Conservation (phyloP, 192 early-diverging fungal genomes). For the Coemansia sp. region DNA sequence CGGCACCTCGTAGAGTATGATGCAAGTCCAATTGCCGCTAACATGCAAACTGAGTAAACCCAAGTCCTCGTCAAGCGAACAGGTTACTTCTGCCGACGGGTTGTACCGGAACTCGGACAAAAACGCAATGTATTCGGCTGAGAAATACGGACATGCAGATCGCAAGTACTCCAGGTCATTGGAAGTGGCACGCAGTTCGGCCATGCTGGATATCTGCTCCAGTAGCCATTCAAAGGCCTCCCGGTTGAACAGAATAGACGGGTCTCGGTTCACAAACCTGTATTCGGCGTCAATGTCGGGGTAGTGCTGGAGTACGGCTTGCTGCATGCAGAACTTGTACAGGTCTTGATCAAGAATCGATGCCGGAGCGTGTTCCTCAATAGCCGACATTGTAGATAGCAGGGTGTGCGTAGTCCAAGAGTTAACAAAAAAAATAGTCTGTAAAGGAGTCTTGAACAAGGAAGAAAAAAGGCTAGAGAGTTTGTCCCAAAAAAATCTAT, state of each 20-base stretch:
- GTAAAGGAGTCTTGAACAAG: background rate
- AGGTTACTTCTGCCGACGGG: conserved; percentile 8
- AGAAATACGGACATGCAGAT: conserved; percentile 56
- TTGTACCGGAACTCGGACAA: conserved; percentile 60
- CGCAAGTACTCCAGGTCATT: conserved; percentile 50
- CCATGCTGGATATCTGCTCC: conserved; percentile 36
- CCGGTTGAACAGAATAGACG: conserved; percentile 40
- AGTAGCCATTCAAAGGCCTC: conserved; percentile 50
- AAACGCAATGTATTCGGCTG: conserved; percentile 58
- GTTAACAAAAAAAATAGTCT: background rate
- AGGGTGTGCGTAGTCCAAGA: background rate
- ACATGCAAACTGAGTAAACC: conserved; percentile 54
- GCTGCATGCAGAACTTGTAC: conserved; percentile 84
- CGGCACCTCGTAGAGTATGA: conserved; percentile 76
- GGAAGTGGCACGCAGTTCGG: conserved; percentile 5
- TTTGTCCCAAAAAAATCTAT: background rate
- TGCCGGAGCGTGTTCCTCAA: conserved; percentile 20
- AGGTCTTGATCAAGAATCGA: conserved; percentile 81
- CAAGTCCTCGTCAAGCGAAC: conserved; percentile 10
- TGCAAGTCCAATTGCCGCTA: conserved; percentile 63
- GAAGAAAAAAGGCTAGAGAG: background rate
- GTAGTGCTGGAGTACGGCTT: conserved; percentile 71
- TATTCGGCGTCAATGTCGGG: conserved; percentile 60
- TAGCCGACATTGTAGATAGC: background rate
- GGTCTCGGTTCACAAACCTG: conserved; percentile 64